Percentiles rank a stretch among this genome's conserved stretches.
phyloP scores from a whole-genome alignment of 257 asterid species.

The Agastache rugosa region DNA sequence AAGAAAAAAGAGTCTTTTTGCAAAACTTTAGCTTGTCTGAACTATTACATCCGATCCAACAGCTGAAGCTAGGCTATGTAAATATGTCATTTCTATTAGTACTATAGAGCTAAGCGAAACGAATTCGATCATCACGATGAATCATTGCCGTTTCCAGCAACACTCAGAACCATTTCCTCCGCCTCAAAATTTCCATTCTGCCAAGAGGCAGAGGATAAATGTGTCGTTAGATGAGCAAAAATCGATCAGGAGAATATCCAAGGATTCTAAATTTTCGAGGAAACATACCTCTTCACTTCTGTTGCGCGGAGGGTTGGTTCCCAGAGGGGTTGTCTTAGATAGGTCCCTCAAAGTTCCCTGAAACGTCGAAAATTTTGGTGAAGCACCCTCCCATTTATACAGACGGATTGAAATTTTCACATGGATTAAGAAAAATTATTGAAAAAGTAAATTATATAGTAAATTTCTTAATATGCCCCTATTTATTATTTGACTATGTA shows the following conservation, averaged over 20 bases:
- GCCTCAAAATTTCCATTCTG: conserved; percentile 61
- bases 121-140: conserved; percentile 42
- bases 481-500: too few species aligned
- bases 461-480: too few species aligned
- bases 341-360: conserved; percentile 76
- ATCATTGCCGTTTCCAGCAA: conserved; percentile 52
- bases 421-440: too few species aligned
- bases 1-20: background rate
- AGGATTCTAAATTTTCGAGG: background rate
- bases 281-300: conserved; percentile 59
- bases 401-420: too few species aligned
- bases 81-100: conserved; percentile 31
- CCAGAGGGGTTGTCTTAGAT: conserved; percentile 52
- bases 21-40: conserved; percentile 20
- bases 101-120: conserved; percentile 16
- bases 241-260: background rate
- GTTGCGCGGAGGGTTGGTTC: conserved; percentile 42
- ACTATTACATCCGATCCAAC: conserved; percentile 25
- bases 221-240: background rate
- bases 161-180: conserved; percentile 53
- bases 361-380: background rate
- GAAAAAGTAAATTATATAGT: too few species aligned
- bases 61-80: conserved; percentile 31
- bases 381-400: too few species aligned
- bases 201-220: conserved; percentile 2